phyloP scores from a whole-genome alignment of 768 basidiomycete genomes.

The Boletus coccyginus region DNA sequence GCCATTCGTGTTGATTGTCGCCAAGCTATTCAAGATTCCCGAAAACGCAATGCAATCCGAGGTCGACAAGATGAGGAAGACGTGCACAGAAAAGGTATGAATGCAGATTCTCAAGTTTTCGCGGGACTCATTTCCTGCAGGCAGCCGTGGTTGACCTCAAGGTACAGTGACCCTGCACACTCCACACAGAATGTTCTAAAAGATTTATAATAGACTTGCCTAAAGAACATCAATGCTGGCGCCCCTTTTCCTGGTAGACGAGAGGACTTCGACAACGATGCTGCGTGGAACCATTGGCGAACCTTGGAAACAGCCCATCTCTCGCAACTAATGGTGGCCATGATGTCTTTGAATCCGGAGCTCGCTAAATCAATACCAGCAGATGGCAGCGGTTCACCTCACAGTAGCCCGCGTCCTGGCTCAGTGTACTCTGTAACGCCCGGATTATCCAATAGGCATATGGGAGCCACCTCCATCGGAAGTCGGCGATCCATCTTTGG shows the following conservation, averaged over 20 bases:
- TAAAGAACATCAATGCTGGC: conserved; percentile 89
- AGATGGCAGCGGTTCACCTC: conserved; percentile 33
- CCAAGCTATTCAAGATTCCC: conserved; percentile 70
- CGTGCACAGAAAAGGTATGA: conserved; percentile 73
- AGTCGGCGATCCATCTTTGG: conserved; percentile 61
- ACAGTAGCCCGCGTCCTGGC: conserved; percentile 46
- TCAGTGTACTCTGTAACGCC: conserved; percentile 52
- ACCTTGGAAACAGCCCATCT: conserved; percentile 78
- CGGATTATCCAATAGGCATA: conserved; percentile 42
- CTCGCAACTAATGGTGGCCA: conserved; percentile 83
- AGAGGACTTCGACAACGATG: conserved; percentile 82
- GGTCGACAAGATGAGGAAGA: conserved; percentile 58
- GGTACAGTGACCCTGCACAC: conserved; percentile 37
- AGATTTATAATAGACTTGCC: conserved; percentile 52
- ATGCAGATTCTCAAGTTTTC: neutral
- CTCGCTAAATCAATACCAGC: conserved; percentile 75
- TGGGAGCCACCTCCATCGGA: conserved; percentile 61
- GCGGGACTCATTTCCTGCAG: conserved; percentile 34
- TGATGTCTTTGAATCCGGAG: conserved; percentile 84
- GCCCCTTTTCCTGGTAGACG: conserved; percentile 79
- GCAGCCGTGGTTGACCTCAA: conserved; percentile 87
- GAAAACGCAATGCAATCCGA: conserved; percentile 68
- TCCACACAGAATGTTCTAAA: conserved; percentile 2
- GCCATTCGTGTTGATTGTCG: conserved; percentile 69
- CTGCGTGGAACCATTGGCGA: conserved; percentile 83